phyloP scores from a whole-genome alignment of 2,329 filamentous ascomycete species.

The Nectriaceae sp. region DNA sequence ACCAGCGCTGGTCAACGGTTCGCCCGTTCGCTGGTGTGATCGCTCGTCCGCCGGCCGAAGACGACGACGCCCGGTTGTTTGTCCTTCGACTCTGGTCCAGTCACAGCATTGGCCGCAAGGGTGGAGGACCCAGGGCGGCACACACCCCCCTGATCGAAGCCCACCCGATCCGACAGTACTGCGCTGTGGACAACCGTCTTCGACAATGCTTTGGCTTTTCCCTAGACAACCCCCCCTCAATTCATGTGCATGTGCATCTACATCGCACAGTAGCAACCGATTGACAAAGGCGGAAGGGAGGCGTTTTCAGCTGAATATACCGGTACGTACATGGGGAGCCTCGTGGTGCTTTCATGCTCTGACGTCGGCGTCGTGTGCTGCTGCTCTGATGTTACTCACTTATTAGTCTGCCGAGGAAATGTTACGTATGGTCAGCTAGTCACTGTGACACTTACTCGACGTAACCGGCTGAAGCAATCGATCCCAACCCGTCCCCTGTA shows the following conservation, averaged over 20 bases:
- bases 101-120: background rate
- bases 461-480: constrained; percentile 1
- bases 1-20: background rate
- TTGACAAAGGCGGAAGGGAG: background rate
- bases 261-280: background rate
- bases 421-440: background rate
- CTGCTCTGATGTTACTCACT: background rate
- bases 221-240: background rate
- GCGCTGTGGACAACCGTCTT: background rate
- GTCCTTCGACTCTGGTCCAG: background rate
- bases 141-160: background rate
- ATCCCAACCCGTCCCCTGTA: background rate
- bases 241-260: background rate
- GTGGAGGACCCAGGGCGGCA: background rate
- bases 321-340: too few species aligned
- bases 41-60: background rate
- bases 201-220: background rate
- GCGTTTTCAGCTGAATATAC: background rate
- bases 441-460: background rate
- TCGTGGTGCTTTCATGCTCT: too few species aligned
- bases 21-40: background rate
- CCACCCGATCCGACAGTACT: background rate
- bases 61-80: background rate
- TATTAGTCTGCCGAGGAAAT: background rate
- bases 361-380: background rate